Evolutionary conservation across 2,329 filamentous ascomycete genomes (phyloP).

Genomic region (Massarina eburnea): DNA sequence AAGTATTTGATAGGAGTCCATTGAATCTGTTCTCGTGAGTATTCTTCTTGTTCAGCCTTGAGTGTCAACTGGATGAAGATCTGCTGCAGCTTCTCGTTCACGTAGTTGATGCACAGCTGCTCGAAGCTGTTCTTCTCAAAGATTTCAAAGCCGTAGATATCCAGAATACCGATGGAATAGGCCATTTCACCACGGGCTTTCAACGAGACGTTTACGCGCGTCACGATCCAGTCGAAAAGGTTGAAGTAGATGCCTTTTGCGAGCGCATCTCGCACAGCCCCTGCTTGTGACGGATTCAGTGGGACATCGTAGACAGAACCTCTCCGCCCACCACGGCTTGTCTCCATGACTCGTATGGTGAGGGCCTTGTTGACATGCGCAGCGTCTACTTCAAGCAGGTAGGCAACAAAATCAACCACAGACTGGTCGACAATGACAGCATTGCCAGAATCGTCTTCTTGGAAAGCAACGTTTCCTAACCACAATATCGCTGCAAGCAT

Average conservation of each 20-base stretch:
- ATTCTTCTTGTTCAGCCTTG: constrained; percentile 97
- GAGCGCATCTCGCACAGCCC: constrained; percentile 83
- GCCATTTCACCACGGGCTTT: constrained; percentile 73
- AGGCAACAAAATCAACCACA: constrained; percentile 91
- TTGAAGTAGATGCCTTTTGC: constrained; percentile 97
- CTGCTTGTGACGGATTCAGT: constrained; percentile 83
- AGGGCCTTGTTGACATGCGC: constrained; percentile 81
- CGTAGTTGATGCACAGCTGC: constrained; percentile 99
- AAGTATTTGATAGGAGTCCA: constrained; percentile 99
- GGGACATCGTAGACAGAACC: constrained; percentile 73
- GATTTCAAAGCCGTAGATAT: constrained; percentile 99
- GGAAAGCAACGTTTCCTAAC: constrained; percentile 92
- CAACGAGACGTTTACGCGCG: constrained; percentile 85
- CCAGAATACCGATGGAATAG: constrained; percentile 92
- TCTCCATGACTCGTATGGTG: constrained; percentile 83
- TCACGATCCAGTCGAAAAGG: constrained; percentile 97
- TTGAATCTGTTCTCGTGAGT: constrained; percentile 91
- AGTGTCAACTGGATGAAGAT: constrained; percentile 98
- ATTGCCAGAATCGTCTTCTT: constrained; percentile 86
- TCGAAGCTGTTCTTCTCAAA: constrained; percentile 99
- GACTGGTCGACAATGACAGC: constrained; percentile 85
- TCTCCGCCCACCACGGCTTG: constrained; percentile 64
- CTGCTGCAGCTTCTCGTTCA: constrained; percentile 98
- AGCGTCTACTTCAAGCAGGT: constrained; percentile 84
- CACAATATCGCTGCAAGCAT: constrained; percentile 91